phyloP scores from a whole-genome alignment of 371 early-diverging fungal species.

The Circinella umbellata region DNA sequence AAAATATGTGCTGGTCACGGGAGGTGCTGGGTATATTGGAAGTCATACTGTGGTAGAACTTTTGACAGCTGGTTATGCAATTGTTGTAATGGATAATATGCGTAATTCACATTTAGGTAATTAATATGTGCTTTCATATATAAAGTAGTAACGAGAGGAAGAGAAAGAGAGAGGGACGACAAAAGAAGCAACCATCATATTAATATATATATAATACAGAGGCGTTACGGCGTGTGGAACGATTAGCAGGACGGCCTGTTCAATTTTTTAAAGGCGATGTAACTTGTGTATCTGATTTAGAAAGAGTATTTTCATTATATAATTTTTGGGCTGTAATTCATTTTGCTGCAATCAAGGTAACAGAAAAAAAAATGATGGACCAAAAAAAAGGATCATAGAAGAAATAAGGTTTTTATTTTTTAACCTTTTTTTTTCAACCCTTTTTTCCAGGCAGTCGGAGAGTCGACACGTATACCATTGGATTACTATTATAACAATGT shows the following conservation, averaged over 20 bases:
- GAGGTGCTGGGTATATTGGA: conserved; percentile 92
- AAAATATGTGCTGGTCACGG: conserved; percentile 79
- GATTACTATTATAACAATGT: conserved; percentile 90
- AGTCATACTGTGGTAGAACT: conserved; percentile 88
- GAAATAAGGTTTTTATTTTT: too few relatives aligned
- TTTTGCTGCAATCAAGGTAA: conserved; percentile 86
- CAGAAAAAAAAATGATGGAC: background rate
- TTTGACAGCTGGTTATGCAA: conserved; percentile 68
- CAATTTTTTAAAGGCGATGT: conserved; percentile 50
- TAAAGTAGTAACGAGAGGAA: background rate
- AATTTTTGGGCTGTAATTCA: conserved; percentile 84
- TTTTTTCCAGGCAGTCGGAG: conserved; percentile 75
- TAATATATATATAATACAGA: conserved; percentile 30
- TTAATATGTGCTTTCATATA: background rate
- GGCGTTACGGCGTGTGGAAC: conserved; percentile 51
- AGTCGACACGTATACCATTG: conserved; percentile 83
- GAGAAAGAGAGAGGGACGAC: background rate
- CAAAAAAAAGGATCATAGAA: too few relatives aligned
- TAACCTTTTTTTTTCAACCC: background rate
- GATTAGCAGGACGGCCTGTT: conserved; percentile 44
- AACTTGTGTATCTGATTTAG: conserved; percentile 51
- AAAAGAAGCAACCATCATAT: background rate
- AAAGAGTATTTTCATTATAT: conserved; percentile 66
- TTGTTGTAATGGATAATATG: conserved; percentile 85
- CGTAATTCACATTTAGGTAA: conserved; percentile 63